Evolutionary conservation across 73 alveolate genomes (phyloP), one percentile per base, ranked within the genome.

Genomic region (Breviolum minutum): DNA sequence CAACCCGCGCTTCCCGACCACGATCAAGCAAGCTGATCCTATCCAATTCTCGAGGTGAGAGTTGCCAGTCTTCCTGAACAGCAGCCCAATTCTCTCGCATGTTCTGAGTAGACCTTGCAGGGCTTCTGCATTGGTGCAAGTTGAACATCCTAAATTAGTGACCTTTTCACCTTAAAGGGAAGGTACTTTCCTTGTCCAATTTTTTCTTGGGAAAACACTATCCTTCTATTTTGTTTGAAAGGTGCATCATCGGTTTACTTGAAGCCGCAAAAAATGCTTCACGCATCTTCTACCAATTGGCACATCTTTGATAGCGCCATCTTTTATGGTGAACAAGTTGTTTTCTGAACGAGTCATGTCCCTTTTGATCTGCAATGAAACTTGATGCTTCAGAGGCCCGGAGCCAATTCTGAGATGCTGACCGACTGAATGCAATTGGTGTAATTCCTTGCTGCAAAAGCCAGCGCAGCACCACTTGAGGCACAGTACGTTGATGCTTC

Each of bases 401-500:
- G n/a, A n/a, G n/a, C n/a, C n/a, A 19, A 30, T 22, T 30, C 66
- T 79, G 87, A 79, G 62, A 27, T 79, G 64, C 22, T 17, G 89
- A 81, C 89, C 69, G 62, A 63, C 88, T 90, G 87, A 90, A 90
- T 19, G 70, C 87, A 24, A 90, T 90, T 2, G 96, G 96, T 14
- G 87, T 48, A 20, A 90, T 90, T 8, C 54, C 84, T 64, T 90
- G 71, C 22, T 90, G 96, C 32, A 90, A 87, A 86, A 90, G 87
- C 96, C 96, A 90, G 7, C 87, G 87, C 40, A 90, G 76, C 87
- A 90, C 96, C 88, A 90, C 96, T 54, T 90, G 96, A 19, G 96
- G 87, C 30, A 77, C 40, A 20, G 64, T 70, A 7, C 74, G 83
- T 81, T 90, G 88, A 63, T 90, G 76, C 24, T 61, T 70, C 60